A percentile compares a stretch with the other conserved stretches of the same genome.
Evolutionary conservation across 768 basidiomycete species (phyloP).

Genomic region (Hygrophoropsis aurantiaca): DNA sequence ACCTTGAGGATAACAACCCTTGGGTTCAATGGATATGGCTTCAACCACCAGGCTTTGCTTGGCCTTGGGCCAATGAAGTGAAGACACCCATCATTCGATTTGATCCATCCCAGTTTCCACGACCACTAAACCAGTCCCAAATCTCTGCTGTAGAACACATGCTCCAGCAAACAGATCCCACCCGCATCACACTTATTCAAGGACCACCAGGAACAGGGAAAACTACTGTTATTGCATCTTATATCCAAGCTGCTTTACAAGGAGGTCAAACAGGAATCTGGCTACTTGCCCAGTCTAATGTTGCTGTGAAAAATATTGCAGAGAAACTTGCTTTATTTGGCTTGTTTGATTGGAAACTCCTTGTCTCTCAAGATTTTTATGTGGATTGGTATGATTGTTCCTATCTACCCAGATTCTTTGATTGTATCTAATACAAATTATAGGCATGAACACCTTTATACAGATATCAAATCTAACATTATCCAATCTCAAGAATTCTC

Average conservation of each 20-base stretch:
- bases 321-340: constrained; percentile 64
- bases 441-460: constrained; percentile 84
- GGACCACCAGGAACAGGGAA: constrained; percentile 74
- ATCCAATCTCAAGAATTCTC: constrained; percentile 47
- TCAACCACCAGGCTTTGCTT: constrained; percentile 23
- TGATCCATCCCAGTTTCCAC: constrained; percentile 12
- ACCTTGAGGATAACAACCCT: constrained; percentile 28
- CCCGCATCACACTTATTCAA: constrained; percentile 36
- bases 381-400: constrained; percentile 53
- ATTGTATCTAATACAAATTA: constrained; percentile 6
- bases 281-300: constrained; percentile 84
- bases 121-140: constrained; percentile 42
- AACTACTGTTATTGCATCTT: constrained; percentile 69
- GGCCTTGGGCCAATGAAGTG: constrained; percentile 36
- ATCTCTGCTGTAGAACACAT: constrained; percentile 34
- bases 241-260: constrained; percentile 48
- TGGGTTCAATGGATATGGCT: constrained; percentile 39
- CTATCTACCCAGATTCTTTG: constrained; percentile 2
- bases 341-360: constrained; percentile 58
- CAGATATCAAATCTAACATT: constrained; percentile 42
- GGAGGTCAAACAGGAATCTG: constrained; percentile 55
- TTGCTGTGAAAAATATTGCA: constrained; percentile 88
- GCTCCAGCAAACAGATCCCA: constrained; percentile 33
- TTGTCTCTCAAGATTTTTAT: constrained; percentile 74
- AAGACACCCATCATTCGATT: constrained; percentile 16